Evolutionary conservation across 2,329 filamentous ascomycete species (phyloP), one percentile per base, ranked within the genome.

Genomic region (Boeremia lycopersici): DNA sequence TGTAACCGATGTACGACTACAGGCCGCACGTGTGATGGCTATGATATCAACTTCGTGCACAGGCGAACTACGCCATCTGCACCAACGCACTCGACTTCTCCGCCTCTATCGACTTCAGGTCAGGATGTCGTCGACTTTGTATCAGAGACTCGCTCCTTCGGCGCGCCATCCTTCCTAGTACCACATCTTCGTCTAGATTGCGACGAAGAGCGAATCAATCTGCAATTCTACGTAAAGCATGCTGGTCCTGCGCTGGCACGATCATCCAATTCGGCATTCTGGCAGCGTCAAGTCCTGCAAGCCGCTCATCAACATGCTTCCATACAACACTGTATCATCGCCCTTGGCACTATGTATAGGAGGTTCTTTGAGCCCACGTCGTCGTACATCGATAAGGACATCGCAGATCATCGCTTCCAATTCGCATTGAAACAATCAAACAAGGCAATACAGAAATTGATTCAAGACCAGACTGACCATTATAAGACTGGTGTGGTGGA

Each of bases 361-460:
- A 65, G 68, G n/a, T 68, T 70, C 48, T 65, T 64, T 25, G 56
- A 62, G 23, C 63, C 68, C 1, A 34, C 42, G 0, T 41, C 56
- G 19, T 62, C 71, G 23, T 53, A 56, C 13, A 60, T 69, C 1
- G 59, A 67, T 0, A 60, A 64, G 12, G 62, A 68, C 48, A 46
- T 59, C 19, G 59, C 65, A 5, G 63, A 70, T 23, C 59, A 58
- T 30, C 57, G 70, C 10, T 38, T 72, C 12, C 62, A 61, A 6
- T 74, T 73, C 30, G 70, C 70, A n/a, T 45, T 73, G 36, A 48
- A 59, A 5, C 70, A 74, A 43, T 69, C 68, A 0, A 74, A 72
- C 25, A 68, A 61, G 26, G 64, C 68, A 2, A 71, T 73, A 31
- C 61, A 65, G 17, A 52, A 54, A 17, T 35, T 72, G 6, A 28